Conservation (phyloP, 495 filamentous ascomycete species). For the Neurospora intermedia region DNA sequence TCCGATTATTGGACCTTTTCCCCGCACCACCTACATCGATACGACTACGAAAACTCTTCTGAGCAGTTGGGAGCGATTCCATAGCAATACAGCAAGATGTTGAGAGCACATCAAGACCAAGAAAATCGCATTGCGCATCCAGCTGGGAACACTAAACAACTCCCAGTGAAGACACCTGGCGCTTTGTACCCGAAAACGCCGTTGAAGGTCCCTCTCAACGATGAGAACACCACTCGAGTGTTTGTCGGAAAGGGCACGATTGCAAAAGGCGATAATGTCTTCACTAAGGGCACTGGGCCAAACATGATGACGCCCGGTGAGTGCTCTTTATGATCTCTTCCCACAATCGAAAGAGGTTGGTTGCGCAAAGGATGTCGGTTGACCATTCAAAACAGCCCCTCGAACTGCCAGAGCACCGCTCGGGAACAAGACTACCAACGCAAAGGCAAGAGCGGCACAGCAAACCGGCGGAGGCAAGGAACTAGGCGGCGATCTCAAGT, state of each 20-base stretch:
- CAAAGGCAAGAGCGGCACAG: slow-evolving; percentile 63
- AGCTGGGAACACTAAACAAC: slow-evolving; percentile 65
- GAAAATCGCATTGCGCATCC: slow-evolving; percentile 77
- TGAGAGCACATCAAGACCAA: slow-evolving; percentile 70
- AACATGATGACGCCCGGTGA: slow-evolving; percentile 60
- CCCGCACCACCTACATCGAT: not conserved
- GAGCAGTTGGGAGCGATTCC: not conserved
- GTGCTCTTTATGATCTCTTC: not conserved
- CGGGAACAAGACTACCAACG: slow-evolving; percentile 93
- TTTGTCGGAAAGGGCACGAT: slow-evolving; percentile 55
- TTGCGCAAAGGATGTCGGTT: slow-evolving; percentile 9
- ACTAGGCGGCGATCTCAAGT: slow-evolving; percentile 30
- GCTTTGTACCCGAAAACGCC: slow-evolving; percentile 72
- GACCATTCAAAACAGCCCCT: slow-evolving; percentile 38
- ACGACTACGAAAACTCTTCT: not conserved
- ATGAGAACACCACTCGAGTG: slow-evolving; percentile 63
- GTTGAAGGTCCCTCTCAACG: slow-evolving; percentile 70
- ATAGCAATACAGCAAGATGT: slow-evolving; percentile 35
- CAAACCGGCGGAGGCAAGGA: slow-evolving; percentile 37
- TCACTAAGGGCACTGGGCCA: slow-evolving; percentile 30
- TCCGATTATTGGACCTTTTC: not conserved
- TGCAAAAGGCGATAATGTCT: slow-evolving; percentile 43
- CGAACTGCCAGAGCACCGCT: slow-evolving; percentile 63
- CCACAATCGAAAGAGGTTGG: slow-evolving; percentile 42
- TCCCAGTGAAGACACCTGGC: slow-evolving; percentile 68